A percentile compares a stretch with the other conserved stretches of the same genome.
These are phyloP conservation scores for Vaccinium corymbosum DNA, from an alignment of 148 eudicot genomes.

Conservation along the genomic window DNA sequence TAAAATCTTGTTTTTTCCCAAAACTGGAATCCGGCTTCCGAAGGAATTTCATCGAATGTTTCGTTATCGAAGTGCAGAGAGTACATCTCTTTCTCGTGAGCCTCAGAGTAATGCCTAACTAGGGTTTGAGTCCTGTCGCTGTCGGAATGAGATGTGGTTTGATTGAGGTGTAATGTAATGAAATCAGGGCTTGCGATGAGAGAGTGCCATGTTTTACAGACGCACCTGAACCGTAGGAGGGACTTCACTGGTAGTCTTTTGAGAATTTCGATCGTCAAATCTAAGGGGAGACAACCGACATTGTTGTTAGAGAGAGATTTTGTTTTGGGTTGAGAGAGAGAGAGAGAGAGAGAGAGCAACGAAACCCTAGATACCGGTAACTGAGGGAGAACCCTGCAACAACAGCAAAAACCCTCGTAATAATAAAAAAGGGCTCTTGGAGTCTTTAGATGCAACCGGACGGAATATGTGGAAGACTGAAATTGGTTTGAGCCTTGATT, in stretches of 20 bases:
- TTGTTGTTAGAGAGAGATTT: neutral
- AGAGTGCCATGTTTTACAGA: neutral
- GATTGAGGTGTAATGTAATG: neutral
- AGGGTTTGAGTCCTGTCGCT: neutral
- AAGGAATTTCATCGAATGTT: neutral
- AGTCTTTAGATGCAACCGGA: too few relatives aligned
- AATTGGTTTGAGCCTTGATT: too few relatives aligned
- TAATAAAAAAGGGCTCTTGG: too few relatives aligned
- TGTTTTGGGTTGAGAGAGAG: too few relatives aligned
- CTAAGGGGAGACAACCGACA: neutral
- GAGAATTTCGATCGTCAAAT: neutral
- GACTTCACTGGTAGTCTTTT: neutral
- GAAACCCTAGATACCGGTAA: too few relatives aligned
- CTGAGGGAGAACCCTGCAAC: too few relatives aligned
- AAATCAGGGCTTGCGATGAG: neutral
- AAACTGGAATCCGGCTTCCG: neutral
- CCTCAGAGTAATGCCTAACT: neutral
- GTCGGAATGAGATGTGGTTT: neutral
- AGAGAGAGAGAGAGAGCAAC: neutral
- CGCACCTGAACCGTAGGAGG: conserved; percentile 2
- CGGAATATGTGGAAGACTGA: too few relatives aligned
- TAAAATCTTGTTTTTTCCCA: neutral
- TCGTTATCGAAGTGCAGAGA: neutral
- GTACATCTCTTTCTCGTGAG: neutral
- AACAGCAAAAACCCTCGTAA: too few relatives aligned